phyloP scores from a whole-genome alignment of 2,329 filamentous ascomycete species.

The Trichoderma oligosporum region DNA sequence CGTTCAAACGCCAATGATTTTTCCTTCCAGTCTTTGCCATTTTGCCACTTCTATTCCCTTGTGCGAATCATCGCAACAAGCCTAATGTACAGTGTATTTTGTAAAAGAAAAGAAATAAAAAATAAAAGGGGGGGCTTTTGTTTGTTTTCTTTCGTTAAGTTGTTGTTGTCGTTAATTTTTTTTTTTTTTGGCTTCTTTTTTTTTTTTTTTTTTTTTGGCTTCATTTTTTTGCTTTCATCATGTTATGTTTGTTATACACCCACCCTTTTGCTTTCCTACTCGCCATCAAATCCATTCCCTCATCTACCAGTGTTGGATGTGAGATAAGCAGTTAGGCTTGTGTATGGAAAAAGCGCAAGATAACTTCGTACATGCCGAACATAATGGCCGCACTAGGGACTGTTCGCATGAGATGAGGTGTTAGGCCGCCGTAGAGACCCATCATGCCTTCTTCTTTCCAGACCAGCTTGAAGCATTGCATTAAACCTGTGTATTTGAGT shows the following conservation, averaged over 20 bases:
- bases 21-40: no score
- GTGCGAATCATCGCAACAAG: neutral
- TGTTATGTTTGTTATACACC: neutral
- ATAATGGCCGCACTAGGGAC: constrained; percentile 93
- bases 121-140: no score
- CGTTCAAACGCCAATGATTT: no score
- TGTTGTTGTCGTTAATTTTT: no score
- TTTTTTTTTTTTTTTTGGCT: no score
- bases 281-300: no score
- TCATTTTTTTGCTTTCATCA: no score
- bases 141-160: neutral
- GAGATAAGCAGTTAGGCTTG: constrained; percentile 28
- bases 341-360: constrained; percentile 47
- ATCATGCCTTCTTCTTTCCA: constrained; percentile 85
- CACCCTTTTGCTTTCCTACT: no score
- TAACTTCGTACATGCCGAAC: constrained; percentile 80
- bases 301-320: neutral
- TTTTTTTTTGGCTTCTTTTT: no score
- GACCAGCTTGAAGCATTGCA: constrained; percentile 84
- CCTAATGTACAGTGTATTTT: constrained; percentile 14
- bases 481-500: constrained; percentile 81
- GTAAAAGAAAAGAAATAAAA: neutral
- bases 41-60: constrained; percentile 3
- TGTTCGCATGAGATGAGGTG: constrained; percentile 84
- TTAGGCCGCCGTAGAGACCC: constrained; percentile 84